Base-by-base conservation (phyloP, 257 asterid genomes). In the Solanum ossicruentum region DNA sequence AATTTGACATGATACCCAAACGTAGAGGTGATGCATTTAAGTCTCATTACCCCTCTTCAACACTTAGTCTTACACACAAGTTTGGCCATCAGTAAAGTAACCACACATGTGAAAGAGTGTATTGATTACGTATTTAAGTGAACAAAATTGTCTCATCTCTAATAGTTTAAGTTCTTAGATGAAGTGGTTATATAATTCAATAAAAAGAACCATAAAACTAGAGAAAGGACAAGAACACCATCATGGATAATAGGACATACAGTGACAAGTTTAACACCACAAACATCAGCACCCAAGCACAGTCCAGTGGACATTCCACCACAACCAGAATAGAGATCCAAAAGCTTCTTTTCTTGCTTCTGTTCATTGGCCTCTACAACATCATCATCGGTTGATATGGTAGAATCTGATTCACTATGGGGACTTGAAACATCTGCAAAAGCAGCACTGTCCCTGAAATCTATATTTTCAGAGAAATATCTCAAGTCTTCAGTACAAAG, bases 261-360 rank as follows among this genome's bases (percentile, higher is more conserved):
- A 0, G 98, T 92, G 21, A 92, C 92, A 49, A 96, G 95, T 20
- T 92, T 92, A 17, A 92, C 97, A 2, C 95, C 98, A 32, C 80
- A 41, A 45, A 88, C 89, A 41, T 89, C 91, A 23, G 97, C 97
- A 81, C 98, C 99, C 12, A 96, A 85, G 80, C 97, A 93, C 41
- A 96, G 91, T 26, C 98, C 98, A 0, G 98, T 96, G 5, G 98
- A 93, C 99, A 96, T 96, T 23, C 93, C 99, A n/a, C 99, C 99
- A 89, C 99, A 96, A 20, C 99, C 98, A 8, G 98, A 87, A 65
- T 95, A 96, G 63, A 96, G 55, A 84, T 96, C 99, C 83, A 96
- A 47, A 8, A 96, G 70, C 7, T 85, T 88, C 87, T 67, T 90
- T 89, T 94, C 97, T 15, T 54, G 23, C 5, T 58, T 61, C 10